A percentile compares a stretch with the other conserved stretches of the same genome.
phyloP scores from a whole-genome alignment of 257 asterid genomes.

The Lycium ferocissimum region DNA sequence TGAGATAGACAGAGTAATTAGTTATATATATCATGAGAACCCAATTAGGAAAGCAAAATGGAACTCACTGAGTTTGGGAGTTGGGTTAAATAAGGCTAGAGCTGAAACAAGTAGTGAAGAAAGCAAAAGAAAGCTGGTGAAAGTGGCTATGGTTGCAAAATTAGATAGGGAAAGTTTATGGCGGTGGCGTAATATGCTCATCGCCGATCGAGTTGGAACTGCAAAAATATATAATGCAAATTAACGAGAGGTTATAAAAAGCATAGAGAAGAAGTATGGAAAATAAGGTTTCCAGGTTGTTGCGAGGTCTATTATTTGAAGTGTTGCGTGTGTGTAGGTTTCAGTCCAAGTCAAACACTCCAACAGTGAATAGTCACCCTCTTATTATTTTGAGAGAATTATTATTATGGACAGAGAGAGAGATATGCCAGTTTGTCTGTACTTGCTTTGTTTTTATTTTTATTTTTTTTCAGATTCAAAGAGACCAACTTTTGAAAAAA shows the following conservation, averaged over 20 bases:
- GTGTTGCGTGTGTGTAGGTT: background rate
- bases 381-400: too few relatives aligned
- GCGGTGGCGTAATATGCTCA: background rate
- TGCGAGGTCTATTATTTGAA: conserved; percentile 7
- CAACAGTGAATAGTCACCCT: too few relatives aligned
- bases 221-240: background rate
- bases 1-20: too few relatives aligned
- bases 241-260: background rate
- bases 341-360: background rate
- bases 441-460: too few relatives aligned
- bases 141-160: background rate
- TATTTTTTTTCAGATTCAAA: background rate
- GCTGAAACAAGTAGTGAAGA: background rate
- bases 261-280: background rate
- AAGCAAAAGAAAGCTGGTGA: background rate
- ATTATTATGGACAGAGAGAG: too few relatives aligned
- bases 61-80: background rate
- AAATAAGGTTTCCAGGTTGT: background rate
- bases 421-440: too few relatives aligned
- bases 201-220: background rate
- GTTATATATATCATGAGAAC: background rate
- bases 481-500: too few relatives aligned
- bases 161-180: background rate
- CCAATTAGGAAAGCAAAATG: background rate
- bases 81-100: background rate